Evolutionary conservation across 768 basidiomycete species (phyloP).

Genomic region (Chlorophyllum brunneum): DNA sequence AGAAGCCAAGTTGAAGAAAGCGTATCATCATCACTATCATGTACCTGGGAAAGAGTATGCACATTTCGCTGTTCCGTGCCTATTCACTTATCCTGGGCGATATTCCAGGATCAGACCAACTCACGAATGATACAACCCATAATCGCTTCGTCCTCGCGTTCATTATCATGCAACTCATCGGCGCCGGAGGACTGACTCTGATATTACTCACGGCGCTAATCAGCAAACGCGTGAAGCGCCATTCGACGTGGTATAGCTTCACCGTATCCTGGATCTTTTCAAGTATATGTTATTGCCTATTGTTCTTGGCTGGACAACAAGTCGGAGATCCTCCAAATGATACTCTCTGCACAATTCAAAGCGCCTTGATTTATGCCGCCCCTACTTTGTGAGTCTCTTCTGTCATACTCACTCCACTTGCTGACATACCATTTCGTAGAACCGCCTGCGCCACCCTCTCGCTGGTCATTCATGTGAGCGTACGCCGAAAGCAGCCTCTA

Average conservation of each 20-base stretch:
- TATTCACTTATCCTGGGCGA: neutral
- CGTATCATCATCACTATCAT: too few species aligned
- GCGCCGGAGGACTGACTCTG: constrained; percentile 20
- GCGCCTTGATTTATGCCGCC: constrained; percentile 28
- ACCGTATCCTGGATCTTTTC: constrained; percentile 27
- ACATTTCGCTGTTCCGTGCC: too few species aligned
- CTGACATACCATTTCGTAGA: constrained; percentile 10
- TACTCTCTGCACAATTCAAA: constrained; percentile 25
- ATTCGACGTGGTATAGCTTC: constrained; percentile 32
- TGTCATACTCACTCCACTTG: neutral
- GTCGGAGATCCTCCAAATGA: constrained; percentile 19
- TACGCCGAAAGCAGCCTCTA: neutral
- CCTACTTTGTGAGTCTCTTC: constrained; percentile 24
- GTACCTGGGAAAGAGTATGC: too few species aligned
- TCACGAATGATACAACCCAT: neutral
- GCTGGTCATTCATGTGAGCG: constrained; percentile 24
- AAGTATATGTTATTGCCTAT: constrained; percentile 26
- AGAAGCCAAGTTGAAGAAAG: too few species aligned
- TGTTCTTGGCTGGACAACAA: constrained; percentile 28
- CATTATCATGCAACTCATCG: constrained; percentile 24
- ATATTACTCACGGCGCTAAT: constrained; percentile 24
- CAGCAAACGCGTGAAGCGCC: constrained; percentile 24
- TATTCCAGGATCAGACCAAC: neutral
- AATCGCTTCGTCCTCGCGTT: constrained; percentile 22
- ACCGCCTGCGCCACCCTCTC: constrained; percentile 26